Percentiles rank a stretch among this genome's conserved stretches.
Conservation (phyloP, 1,284 basidiomycete species). For the Leccinum variabile region DNA sequence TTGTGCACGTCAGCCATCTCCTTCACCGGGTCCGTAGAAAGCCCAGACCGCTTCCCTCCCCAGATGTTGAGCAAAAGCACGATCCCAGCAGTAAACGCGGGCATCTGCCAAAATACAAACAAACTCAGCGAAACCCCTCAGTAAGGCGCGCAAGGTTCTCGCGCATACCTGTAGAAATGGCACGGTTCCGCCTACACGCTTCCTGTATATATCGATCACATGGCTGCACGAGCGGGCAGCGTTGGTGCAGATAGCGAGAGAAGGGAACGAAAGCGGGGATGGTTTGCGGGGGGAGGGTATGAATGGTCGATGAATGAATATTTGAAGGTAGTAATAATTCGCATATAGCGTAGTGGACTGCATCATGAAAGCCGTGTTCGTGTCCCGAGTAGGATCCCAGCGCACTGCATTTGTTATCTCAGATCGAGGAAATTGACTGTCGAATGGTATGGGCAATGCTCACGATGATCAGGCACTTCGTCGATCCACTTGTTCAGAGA, state of each 20-base stretch:
- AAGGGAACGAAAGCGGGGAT: slow-evolving; percentile 62
- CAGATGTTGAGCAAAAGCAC: slow-evolving; percentile 56
- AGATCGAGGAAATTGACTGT: not conserved
- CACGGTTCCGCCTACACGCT: slow-evolving; percentile 32
- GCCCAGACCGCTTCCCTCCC: slow-evolving; percentile 51
- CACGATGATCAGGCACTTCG: slow-evolving; percentile 64
- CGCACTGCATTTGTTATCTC: slow-evolving; percentile 44
- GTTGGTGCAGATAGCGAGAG: slow-evolving; percentile 81
- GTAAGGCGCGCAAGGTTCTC: too few species aligned
- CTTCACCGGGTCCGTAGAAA: slow-evolving; percentile 47
- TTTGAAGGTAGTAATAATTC: slow-evolving; percentile 72
- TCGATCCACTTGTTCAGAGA: slow-evolving; percentile 76
- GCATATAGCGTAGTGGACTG: slow-evolving; percentile 71
- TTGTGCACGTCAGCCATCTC: slow-evolving; percentile 63
- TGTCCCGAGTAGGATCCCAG: slow-evolving; percentile 71
- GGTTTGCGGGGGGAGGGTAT: slow-evolving; percentile 67
- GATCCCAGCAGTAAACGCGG: slow-evolving; percentile 49
- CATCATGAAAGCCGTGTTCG: slow-evolving; percentile 56
- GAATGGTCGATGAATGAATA: slow-evolving; percentile 80
- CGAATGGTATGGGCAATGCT: slow-evolving; percentile 23
- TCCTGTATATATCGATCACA: slow-evolving; percentile 58
- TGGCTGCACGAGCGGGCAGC: slow-evolving; percentile 80
- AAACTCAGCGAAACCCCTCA: slow-evolving; percentile 12
- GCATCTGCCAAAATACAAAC: slow-evolving; percentile 19
- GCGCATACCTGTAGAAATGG: slow-evolving; percentile 44